phyloP scores from a whole-genome alignment of 1,284 basidiomycete genomes.

The Ceratobasidium sp. region DNA sequence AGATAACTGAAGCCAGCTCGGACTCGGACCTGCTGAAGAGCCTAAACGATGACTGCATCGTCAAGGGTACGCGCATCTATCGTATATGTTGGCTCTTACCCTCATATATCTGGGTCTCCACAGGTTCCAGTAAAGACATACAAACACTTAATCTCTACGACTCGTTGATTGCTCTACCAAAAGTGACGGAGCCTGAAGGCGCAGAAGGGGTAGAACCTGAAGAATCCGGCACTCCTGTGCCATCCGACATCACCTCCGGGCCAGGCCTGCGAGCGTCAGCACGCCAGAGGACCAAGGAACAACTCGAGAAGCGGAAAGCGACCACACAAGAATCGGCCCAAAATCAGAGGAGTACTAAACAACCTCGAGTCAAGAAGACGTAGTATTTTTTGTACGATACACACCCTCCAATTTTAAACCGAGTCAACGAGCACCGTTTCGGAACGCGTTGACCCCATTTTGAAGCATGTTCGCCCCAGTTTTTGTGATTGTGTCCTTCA shows the following conservation, averaged over 20 bases:
- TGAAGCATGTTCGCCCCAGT: slow-evolving; percentile 14
- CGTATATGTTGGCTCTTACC: slow-evolving; percentile 16
- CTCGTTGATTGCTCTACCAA: slow-evolving; percentile 72
- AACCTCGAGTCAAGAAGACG: slow-evolving; percentile 21
- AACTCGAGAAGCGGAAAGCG: slow-evolving; percentile 44
- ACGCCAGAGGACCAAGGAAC: slow-evolving; percentile 33
- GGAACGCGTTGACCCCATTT: slow-evolving; percentile 18
- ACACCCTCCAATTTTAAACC: neutral
- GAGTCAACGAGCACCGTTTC: slow-evolving; percentile 25
- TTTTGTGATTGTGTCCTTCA: slow-evolving; percentile 39
- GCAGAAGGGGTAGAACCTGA: slow-evolving; percentile 56
- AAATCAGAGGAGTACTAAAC: slow-evolving; percentile 24
- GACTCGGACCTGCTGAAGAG: slow-evolving; percentile 42
- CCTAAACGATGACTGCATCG: slow-evolving; percentile 46
- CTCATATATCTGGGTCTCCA: slow-evolving; percentile 20
- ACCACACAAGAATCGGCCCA: slow-evolving; percentile 10
- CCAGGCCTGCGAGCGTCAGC: slow-evolving; percentile 39
- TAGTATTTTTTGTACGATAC: slow-evolving; percentile 9
- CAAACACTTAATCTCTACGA: slow-evolving; percentile 72
- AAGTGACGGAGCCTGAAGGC: slow-evolving; percentile 65
- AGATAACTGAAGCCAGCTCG: slow-evolving; percentile 23
- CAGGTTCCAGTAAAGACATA: slow-evolving; percentile 66
- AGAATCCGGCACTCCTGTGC: slow-evolving; percentile 11
- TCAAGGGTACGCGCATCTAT: slow-evolving; percentile 10
- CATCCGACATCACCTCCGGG: slow-evolving; percentile 36